Evolutionary conservation across 176 grass and related monocot genomes (phyloP), one percentile per base, ranked within the genome.

Genomic region (Aegilops tauschii): DNA sequence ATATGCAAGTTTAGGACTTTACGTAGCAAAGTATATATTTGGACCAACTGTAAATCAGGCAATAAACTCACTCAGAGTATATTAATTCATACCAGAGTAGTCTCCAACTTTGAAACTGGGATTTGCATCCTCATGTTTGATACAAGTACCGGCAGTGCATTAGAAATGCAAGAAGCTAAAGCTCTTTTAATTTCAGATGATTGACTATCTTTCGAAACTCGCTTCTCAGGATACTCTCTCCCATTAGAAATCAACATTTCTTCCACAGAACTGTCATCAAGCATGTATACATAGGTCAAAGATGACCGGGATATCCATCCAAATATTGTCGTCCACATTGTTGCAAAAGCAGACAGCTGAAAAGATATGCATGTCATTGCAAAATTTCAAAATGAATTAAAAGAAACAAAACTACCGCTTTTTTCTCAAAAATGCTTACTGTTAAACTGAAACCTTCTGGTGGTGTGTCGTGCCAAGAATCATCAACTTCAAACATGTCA

Each of bases 401-500:
- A 77, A 72, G 10, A 50, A 69, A 40, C 8, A 75, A 52, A 80
- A 72, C 1, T 81, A 9, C 2, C 36, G 56, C 9, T 79, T 80
- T 25, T 80, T 34, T 65, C 5, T 84, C 21, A 65, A 65, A 23
- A 65, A 31, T 82, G 80, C 87, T 50, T 86, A 98, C 96, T 13
- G 86, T 90, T 87, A 95, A 87, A 87, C 36, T 89, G 82, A 95
- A 98, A 82, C 93, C 93, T 70, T 95, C 93, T 45, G 96, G 93
- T 7, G 92, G 90, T 1, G 79, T 88, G 32, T 98, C 96, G 73
- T 98, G 96, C 96, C 93, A 98, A 34, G 93, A 94, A 79, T 94
- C 96, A 61, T 98, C 93, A 3, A 92, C 93, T 44, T 95, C 92
- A 86, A 98, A 94, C 91, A 92, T 91, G 69, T 98, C 96, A 21